Evolutionary conservation across 768 basidiomycete genomes (phyloP), one percentile per base, ranked within the genome.

Genomic region (Auricularia heimuer): DNA sequence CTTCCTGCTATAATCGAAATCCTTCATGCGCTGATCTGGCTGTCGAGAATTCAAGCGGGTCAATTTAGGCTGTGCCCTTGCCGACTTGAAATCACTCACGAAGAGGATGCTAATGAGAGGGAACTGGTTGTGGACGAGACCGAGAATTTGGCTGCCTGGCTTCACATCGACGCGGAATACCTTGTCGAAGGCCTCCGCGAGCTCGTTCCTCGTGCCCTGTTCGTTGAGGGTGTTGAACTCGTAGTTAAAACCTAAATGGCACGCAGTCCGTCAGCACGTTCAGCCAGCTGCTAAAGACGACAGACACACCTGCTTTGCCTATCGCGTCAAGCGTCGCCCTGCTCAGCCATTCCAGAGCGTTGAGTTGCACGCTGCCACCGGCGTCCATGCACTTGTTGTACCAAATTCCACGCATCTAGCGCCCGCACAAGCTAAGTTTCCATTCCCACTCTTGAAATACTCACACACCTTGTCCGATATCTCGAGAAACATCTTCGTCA

Each of bases 261-360:
- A 12, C 18, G 54, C n/a, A 8, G 7, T n/a, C 7, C 54, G 6
- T 54, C 10, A 62, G 7, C 37, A 33, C 14, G 16, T 42, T 18
- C 37, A 62, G 11, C 11, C 24, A 37, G 69, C 1, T 33, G 39
- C 8, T 42, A 42, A 14, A 42, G 39, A 29, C 29, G 29, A 29
- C 12, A 42, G 7, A 14, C 39, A 7, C 39, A 77, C 78, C 79
- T 29, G 79, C 72, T 39, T 76, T 73, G 7, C 80, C 80, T 29
- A 81, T 79, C 35, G 80, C 72, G 58, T 81, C 78, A 10, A 80
- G 69, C 0, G 80, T 79, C 7, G 54, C 54, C n/a, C n/a, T n/a
- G 29, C 54, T 54, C 7, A 54, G 7, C 54, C n/a, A n/a, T n/a
- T 18, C 29, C 54, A 54, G 29, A 7, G n/a, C 18, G n/a, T 54